Percentiles rank a stretch among this genome's conserved stretches.
These are phyloP conservation scores for Rhizomucor pusillus DNA, from an alignment of 371 early-diverging fungal genomes.

Conservation along the genomic window DNA sequence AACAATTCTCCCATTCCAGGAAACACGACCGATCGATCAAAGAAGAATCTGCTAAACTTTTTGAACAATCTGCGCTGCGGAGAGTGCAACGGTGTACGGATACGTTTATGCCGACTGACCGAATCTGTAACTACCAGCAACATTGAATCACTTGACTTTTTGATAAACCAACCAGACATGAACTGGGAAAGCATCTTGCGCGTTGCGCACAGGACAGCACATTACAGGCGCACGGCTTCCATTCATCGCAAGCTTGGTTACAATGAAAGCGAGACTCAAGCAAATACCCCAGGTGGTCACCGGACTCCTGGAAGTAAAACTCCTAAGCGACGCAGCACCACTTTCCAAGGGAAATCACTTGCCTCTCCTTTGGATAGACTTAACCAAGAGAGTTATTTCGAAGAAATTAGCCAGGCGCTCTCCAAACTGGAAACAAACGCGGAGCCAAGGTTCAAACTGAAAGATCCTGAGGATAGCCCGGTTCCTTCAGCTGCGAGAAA, in stretches of 20 bases:
- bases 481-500: slow-evolving; percentile 1
- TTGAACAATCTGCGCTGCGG: slow-evolving; percentile 82
- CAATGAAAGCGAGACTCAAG: slow-evolving; percentile 47
- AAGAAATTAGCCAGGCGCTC: slow-evolving; percentile 32
- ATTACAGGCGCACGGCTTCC: slow-evolving; percentile 26
- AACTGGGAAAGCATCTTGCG: slow-evolving; percentile 73
- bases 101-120: slow-evolving; percentile 68
- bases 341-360: slow-evolving; percentile 41
- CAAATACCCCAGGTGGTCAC: slow-evolving; percentile 39
- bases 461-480: slow-evolving; percentile 43
- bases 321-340: slow-evolving; percentile 43
- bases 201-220: slow-evolving; percentile 33
- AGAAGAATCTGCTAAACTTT: slow-evolving; percentile 78
- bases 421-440: slow-evolving; percentile 20
- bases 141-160: slow-evolving; percentile 84
- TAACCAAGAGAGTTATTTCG: slow-evolving; percentile 43
- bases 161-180: slow-evolving; percentile 69
- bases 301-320: slow-evolving; percentile 46
- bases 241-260: slow-evolving; percentile 45
- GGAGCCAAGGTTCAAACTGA: slow-evolving; percentile 45
- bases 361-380: slow-evolving; percentile 33
- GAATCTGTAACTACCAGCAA: slow-evolving; percentile 80
- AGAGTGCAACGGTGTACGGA: slow-evolving; percentile 62
- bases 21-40: slow-evolving; percentile 21
- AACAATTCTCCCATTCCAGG: neutral